phyloP scores from a whole-genome alignment of 805 yeast species.

The Brettanomyces anomalus region DNA sequence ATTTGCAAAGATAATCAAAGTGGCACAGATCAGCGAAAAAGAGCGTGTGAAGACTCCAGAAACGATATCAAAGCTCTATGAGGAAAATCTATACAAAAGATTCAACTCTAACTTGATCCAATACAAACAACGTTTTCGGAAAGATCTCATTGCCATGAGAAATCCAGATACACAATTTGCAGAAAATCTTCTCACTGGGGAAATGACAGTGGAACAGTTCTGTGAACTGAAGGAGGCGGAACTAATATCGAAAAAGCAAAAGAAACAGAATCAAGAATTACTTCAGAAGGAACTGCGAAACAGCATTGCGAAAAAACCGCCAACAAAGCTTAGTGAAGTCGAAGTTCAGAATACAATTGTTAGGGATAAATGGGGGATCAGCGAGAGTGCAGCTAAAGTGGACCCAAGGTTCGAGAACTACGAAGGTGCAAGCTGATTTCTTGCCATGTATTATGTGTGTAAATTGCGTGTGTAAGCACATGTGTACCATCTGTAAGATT shows the following conservation, averaged over 20 bases:
- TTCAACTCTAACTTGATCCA: constrained; percentile 10
- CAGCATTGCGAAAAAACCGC: constrained; percentile 17
- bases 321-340: constrained; percentile 19
- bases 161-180: constrained; percentile 20
- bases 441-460: neutral
- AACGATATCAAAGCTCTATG: constrained; percentile 15
- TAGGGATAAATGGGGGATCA: constrained; percentile 27
- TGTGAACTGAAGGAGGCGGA: constrained; percentile 13
- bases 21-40: constrained; percentile 3
- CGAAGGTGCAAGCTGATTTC: neutral
- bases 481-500: neutral
- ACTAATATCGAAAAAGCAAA: constrained; percentile 21
- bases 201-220: constrained; percentile 15
- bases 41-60: constrained; percentile 1
- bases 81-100: constrained; percentile 13
- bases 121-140: constrained; percentile 22
- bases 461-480: neutral
- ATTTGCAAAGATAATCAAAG: constrained; percentile 4
- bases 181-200: constrained; percentile 11
- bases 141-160: constrained; percentile 23
- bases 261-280: constrained; percentile 20
- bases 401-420: constrained; percentile 20
- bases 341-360: constrained; percentile 19
- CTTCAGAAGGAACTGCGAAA: constrained; percentile 23
- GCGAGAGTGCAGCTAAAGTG: constrained; percentile 26